These are phyloP conservation scores for Myochromella boudieri DNA, from an alignment of 768 basidiomycete species.

Conservation along the genomic window DNA sequence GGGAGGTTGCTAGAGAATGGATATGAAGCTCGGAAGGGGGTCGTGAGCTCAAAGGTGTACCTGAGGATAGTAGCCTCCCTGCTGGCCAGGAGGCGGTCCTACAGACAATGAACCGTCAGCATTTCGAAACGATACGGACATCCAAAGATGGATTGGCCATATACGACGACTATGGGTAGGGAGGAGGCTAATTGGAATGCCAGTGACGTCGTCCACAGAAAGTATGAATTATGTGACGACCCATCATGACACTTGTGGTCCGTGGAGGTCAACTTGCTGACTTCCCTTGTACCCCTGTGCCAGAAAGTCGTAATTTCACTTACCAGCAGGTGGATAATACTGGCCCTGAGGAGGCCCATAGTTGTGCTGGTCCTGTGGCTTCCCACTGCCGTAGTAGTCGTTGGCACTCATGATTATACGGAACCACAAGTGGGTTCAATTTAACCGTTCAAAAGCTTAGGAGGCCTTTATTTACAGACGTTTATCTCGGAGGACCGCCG, in stretches of 20 bases:
- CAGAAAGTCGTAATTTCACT: slow-evolving; percentile 1
- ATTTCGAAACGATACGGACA: neutral
- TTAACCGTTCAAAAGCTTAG: slow-evolving; percentile 14
- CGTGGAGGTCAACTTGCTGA: neutral
- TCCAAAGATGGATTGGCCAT: too few relatives aligned
- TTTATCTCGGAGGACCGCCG: slow-evolving; percentile 9
- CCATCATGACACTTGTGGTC: neutral
- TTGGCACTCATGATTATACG: slow-evolving; percentile 60
- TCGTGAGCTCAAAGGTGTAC: slow-evolving; percentile 21
- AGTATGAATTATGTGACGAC: neutral
- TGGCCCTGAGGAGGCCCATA: slow-evolving; percentile 53
- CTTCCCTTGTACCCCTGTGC: neutral
- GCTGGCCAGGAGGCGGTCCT: slow-evolving; percentile 53
- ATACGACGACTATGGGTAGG: neutral
- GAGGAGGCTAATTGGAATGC: neutral
- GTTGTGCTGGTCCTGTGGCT: slow-evolving; percentile 49
- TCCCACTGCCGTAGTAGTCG: slow-evolving; percentile 65
- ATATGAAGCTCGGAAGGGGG: neutral
- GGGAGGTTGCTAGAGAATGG: slow-evolving; percentile 56
- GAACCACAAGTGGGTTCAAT: slow-evolving; percentile 15
- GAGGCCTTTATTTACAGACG: slow-evolving; percentile 29
- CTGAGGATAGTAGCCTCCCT: slow-evolving; percentile 70
- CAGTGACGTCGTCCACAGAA: neutral
- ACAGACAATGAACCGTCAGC: slow-evolving; percentile 12
- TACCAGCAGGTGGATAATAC: slow-evolving; percentile 39